A percentile compares a stretch with the other conserved stretches of the same genome.
These are phyloP conservation scores for Saturnispora saitoi DNA, from an alignment of 805 yeast genomes.

Conservation along the genomic window DNA sequence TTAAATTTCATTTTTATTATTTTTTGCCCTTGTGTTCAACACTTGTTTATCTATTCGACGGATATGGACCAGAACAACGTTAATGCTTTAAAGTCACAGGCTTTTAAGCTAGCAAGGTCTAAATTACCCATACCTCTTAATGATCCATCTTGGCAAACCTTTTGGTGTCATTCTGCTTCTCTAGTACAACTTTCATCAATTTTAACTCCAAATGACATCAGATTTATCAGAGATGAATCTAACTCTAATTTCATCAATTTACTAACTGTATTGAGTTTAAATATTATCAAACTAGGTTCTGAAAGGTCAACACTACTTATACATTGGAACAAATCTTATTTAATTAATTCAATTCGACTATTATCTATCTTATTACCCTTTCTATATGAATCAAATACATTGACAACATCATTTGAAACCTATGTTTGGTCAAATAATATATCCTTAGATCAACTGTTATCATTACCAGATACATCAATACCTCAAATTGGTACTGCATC, in stretches of 20 bases:
- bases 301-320: conserved; percentile 11
- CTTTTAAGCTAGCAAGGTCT: conserved; percentile 19
- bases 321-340: conserved; percentile 26
- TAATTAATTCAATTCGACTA: conserved; percentile 55
- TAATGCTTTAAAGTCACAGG: not conserved
- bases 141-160: conserved; percentile 29
- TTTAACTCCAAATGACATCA: conserved; percentile 49
- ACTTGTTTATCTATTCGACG: not conserved
- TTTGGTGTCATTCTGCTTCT: conserved; percentile 41
- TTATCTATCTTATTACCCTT: conserved; percentile 61
- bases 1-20: no score
- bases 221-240: conserved; percentile 50
- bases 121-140: conserved; percentile 14
- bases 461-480: not conserved
- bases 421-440: conserved; percentile 34
- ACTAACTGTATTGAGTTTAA: conserved; percentile 33
- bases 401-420: conserved; percentile 22
- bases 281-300: conserved; percentile 24
- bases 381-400: conserved; percentile 45
- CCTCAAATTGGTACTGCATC: not conserved
- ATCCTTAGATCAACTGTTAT: not conserved
- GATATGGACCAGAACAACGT: not conserved
- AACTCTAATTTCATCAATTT: conserved; percentile 48
- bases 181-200: conserved; percentile 51
- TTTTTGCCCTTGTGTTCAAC: not conserved